Base-by-base conservation (phyloP, 2,329 filamentous ascomycete species). In the Fusarium euwallaceae region DNA sequence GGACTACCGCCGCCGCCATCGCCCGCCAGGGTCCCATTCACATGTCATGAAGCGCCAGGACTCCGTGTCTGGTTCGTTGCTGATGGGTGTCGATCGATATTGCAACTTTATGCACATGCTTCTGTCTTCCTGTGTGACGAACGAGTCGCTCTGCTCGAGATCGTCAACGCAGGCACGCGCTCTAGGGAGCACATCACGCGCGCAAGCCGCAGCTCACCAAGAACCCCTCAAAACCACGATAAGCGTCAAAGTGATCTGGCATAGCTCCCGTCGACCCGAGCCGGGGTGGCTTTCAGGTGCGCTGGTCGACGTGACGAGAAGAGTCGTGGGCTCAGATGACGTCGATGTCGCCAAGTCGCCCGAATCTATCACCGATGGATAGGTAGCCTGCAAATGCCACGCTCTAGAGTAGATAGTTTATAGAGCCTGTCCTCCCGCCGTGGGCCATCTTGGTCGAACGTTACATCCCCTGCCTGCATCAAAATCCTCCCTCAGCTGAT, bases 1-100 rank as follows among this genome's bases (percentile, higher is more conserved):
- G 76, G 61, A 64, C 65, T 63, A 69, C 37, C 67, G 63, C 76
- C 74, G 76, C 61, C 64, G 67, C 69, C 63, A 55, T 66, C 59
- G 51, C 48, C 41, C 39, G 43, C 66, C 58, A 39, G 11, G 67
- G 59, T 61, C 67, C n/a, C 70, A 63, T 69, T 75, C 73, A 76
- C 73, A 76, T 76, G 73, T 64, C 73, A 74, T 27, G 34, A 67
- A 70, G 39, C 20, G 53, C 62, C 51, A 67, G 36, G 61, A 61
- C 61, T 56, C 43, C 43, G 32, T 65, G 45, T 60, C 27, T 29
- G 24, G 36, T 22, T 61, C 29, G 27, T 34, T n/a, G 41, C 62
- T 65, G 59, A 55, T 70, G 34, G 17, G 48, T 64, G 66, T 71
- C 58, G 59, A 74, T 69, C 73, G 62, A 69, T 67, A 39, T 62